Evolutionary conservation across 768 basidiomycete genomes (phyloP).

Genomic region (Xerocomellus dryophilus): DNA sequence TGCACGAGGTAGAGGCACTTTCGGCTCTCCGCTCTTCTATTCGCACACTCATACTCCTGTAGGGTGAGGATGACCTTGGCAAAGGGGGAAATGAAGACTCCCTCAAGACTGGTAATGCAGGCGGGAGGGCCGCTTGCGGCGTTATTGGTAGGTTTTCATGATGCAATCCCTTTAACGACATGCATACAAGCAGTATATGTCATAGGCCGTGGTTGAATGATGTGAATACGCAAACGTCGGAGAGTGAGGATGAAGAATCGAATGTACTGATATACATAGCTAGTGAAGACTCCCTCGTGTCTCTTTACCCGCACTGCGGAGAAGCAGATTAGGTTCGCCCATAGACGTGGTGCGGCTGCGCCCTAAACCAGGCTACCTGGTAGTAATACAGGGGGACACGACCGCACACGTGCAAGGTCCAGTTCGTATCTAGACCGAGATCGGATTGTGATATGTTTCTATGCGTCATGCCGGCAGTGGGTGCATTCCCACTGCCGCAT

Average conservation of each 20-base stretch:
- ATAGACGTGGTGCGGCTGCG: neutral
- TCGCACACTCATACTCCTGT: conserved; percentile 9
- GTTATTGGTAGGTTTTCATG: conserved; percentile 62
- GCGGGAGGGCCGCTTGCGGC: conserved; percentile 75
- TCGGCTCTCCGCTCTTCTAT: neutral
- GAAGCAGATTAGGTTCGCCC: conserved; percentile 2
- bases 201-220: conserved; percentile 22
- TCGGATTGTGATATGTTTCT: neutral
- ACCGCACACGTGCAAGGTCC: neutral
- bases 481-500: neutral
- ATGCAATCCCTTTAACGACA: conserved; percentile 1
- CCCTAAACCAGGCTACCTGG: neutral
- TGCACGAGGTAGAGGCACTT: conserved; percentile 55
- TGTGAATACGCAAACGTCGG: neutral
- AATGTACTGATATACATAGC: conserved; percentile 4
- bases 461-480: neutral
- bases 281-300: conserved; percentile 6
- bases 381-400: neutral
- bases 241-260: neutral
- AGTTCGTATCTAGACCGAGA: neutral
- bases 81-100: conserved; percentile 64
- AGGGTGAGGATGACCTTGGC: conserved; percentile 83
- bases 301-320: conserved; percentile 12
- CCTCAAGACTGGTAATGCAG: conserved; percentile 76
- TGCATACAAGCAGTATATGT: neutral